These are phyloP conservation scores for Apostasia ramifera DNA, from an alignment of 106 monocot genomes.

Conservation along the genomic window DNA sequence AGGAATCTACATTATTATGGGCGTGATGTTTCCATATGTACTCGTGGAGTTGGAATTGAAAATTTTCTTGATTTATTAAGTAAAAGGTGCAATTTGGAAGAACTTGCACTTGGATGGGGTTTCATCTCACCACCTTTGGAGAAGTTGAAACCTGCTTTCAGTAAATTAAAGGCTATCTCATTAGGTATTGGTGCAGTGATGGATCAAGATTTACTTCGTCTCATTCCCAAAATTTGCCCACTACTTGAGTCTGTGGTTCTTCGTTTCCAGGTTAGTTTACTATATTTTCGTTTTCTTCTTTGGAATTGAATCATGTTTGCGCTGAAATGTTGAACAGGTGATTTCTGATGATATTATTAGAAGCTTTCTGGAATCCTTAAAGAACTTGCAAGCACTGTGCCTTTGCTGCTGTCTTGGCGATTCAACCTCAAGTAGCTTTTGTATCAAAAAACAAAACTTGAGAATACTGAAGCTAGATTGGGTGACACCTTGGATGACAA, in stretches of 20 bases:
- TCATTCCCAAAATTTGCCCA: constrained; percentile 45
- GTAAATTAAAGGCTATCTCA: constrained; percentile 35
- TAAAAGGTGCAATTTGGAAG: constrained; percentile 37
- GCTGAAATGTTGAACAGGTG: constrained; percentile 28
- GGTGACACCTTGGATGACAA: constrained; percentile 72
- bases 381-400: constrained; percentile 28
- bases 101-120: constrained; percentile 74
- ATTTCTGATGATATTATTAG: constrained; percentile 46
- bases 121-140: constrained; percentile 37
- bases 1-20: constrained; percentile 19
- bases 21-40: background rate
- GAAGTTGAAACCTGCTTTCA: constrained; percentile 22
- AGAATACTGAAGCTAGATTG: constrained; percentile 54
- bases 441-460: constrained; percentile 23
- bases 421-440: constrained; percentile 42
- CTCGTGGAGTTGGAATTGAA: constrained; percentile 8
- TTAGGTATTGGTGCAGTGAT: constrained; percentile 58
- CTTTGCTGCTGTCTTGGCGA: constrained; percentile 54
- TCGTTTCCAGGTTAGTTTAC: constrained; percentile 53
- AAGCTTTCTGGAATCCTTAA: constrained; percentile 40
- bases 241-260: constrained; percentile 50
- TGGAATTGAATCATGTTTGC: background rate
- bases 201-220: constrained; percentile 25
- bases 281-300: background rate
- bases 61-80: constrained; percentile 26